A percentile compares a stretch with the other conserved stretches of the same genome.
Evolutionary conservation across 2,329 filamentous ascomycete genomes (phyloP).

Genomic region (Alternaria angustiovoidea): DNA sequence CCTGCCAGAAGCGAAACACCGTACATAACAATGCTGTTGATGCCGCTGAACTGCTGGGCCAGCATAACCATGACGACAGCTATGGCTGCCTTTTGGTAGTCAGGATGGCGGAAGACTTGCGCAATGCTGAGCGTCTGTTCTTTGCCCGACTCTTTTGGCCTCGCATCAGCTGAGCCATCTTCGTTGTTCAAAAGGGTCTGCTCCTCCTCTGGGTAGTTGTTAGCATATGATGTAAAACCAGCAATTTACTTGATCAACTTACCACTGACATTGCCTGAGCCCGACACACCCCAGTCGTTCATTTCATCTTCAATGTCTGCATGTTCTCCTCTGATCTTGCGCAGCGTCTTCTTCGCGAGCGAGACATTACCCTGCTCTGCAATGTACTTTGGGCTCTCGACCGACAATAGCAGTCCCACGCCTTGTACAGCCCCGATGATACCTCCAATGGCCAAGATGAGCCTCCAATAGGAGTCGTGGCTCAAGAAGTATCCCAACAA

Average conservation of each 20-base stretch:
- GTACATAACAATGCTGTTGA: slow-evolving; percentile 99
- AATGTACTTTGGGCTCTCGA: slow-evolving; percentile 90
- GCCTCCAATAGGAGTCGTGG: slow-evolving; percentile 79
- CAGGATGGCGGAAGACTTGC: slow-evolving; percentile 70
- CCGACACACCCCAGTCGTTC: slow-evolving; percentile 55
- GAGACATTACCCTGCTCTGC: slow-evolving; percentile 69
- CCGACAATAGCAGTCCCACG: slow-evolving; percentile 71
- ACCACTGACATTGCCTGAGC: slow-evolving; percentile 40
- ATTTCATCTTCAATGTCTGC: slow-evolving; percentile 78
- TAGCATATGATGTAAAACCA: slow-evolving; percentile 12
- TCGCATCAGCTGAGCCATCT: slow-evolving; percentile 35
- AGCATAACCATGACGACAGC: slow-evolving; percentile 94
- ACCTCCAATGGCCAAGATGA: slow-evolving; percentile 79
- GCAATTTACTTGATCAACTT: neutral
- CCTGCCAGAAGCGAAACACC: slow-evolving; percentile 87
- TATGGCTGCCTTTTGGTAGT: slow-evolving; percentile 81
- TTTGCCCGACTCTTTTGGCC: slow-evolving; percentile 36
- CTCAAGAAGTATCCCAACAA: slow-evolving; percentile 88
- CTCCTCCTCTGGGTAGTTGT: slow-evolving; percentile 64
- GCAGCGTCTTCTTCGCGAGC: slow-evolving; percentile 72
- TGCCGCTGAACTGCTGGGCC: slow-evolving; percentile 86
- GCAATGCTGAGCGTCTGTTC: slow-evolving; percentile 54
- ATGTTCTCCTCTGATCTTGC: slow-evolving; percentile 75
- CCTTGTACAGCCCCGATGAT: slow-evolving; percentile 72
- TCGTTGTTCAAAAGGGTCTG: slow-evolving; percentile 69